Conservation (phyloP, 331 rosid species). For the Telfairia occidentalis region DNA sequence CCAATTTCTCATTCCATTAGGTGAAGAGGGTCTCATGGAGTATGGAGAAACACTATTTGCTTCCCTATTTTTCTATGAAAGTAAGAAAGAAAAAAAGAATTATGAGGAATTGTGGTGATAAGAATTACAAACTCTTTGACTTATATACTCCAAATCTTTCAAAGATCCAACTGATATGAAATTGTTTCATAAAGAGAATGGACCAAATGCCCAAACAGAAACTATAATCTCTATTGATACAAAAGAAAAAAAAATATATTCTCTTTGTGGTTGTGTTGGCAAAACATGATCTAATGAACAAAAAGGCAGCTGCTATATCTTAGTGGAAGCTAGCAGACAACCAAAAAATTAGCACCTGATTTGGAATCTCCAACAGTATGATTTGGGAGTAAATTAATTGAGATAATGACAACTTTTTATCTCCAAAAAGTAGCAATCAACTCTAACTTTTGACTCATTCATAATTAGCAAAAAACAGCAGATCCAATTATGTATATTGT, state of each 20-base stretch:
- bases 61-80: neutral
- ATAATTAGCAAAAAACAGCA: neutral
- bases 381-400: constrained; percentile 1
- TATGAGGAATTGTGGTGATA: neutral
- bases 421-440: constrained; percentile 4
- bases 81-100: neutral
- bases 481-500: neutral
- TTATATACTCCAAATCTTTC: neutral
- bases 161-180: constrained; percentile 4
- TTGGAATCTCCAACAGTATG: constrained; percentile 3
- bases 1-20: neutral
- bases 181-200: neutral
- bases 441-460: neutral
- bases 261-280: neutral
- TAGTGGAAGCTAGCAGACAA: constrained; percentile 10
- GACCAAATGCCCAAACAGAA: neutral
- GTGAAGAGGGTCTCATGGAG: neutral
- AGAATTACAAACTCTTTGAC: neutral
- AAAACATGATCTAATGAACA: neutral
- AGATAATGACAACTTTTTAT: constrained; percentile 2
- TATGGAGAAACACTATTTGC: neutral
- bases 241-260: neutral
- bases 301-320: neutral
- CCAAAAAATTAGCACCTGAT: neutral
- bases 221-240: neutral